Percentiles rank a stretch among this genome's conserved stretches.
phyloP scores from a whole-genome alignment of 2,329 filamentous ascomycete genomes.

The Teratosphaeria viscida region DNA sequence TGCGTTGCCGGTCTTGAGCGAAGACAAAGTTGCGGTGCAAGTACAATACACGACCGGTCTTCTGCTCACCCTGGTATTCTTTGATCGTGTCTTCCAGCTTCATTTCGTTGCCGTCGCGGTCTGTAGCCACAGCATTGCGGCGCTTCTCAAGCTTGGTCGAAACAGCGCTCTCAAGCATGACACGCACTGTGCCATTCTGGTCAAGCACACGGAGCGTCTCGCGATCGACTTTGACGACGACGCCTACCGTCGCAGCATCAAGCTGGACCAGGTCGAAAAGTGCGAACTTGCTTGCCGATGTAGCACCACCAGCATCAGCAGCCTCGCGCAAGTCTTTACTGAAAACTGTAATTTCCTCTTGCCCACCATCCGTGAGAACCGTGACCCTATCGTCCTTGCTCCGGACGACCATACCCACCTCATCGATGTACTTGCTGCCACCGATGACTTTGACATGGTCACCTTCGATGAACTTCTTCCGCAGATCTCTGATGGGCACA shows the following conservation, averaged over 20 bases:
- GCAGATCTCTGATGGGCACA: constrained; percentile 80
- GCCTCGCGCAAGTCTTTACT: constrained; percentile 93
- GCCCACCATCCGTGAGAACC: constrained; percentile 81
- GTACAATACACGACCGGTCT: constrained; percentile 82
- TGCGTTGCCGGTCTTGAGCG: constrained; percentile 70
- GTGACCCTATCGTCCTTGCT: constrained; percentile 89
- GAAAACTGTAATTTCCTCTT: constrained; percentile 91
- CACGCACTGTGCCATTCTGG: constrained; percentile 73
- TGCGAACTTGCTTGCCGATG: constrained; percentile 76
- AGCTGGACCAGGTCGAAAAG: constrained; percentile 91
- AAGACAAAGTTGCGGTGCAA: constrained; percentile 91
- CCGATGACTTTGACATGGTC: constrained; percentile 99
- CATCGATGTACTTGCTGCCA: constrained; percentile 84
- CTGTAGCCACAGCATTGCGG: constrained; percentile 78
- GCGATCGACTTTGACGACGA: constrained; percentile 87
- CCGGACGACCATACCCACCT: constrained; percentile 93
- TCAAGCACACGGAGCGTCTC: constrained; percentile 85
- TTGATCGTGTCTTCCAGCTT: constrained; percentile 84
- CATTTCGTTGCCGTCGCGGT: constrained; percentile 88
- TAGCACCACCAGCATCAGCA: constrained; percentile 79
- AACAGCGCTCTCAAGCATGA: constrained; percentile 82
- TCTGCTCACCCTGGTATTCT: constrained; percentile 74
- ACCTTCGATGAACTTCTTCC: constrained; percentile 85
- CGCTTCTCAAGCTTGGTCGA: constrained; percentile 77
- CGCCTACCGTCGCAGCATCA: constrained; percentile 83